A percentile compares a stretch with the other conserved stretches of the same genome.
These are phyloP conservation scores for Pseudotulostoma volvatum DNA, from an alignment of 495 filamentous ascomycete genomes.

Conservation along the genomic window DNA sequence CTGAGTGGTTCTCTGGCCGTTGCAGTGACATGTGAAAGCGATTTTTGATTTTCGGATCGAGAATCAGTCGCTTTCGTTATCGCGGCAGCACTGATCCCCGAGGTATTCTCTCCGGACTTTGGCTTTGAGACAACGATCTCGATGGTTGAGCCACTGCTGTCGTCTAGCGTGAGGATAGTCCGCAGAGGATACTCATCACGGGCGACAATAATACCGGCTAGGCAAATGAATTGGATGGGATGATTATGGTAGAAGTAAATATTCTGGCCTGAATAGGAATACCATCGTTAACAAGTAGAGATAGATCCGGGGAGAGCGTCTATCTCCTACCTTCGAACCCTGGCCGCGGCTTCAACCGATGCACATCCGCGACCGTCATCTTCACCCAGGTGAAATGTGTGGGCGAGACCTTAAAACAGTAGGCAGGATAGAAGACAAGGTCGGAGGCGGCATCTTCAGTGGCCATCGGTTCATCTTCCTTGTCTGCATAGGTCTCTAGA, in stretches of 20 bases:
- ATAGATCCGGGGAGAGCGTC: too few species aligned
- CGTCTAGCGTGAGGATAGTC: slow-evolving; percentile 59
- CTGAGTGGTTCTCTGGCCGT: slow-evolving; percentile 20
- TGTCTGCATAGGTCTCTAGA: too few species aligned
- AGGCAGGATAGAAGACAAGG: slow-evolving; percentile 56
- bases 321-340: slow-evolving; percentile 60
- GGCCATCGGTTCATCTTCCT: not conserved
- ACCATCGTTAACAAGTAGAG: not conserved
- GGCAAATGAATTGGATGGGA: slow-evolving; percentile 69
- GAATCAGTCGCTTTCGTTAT: not conserved
- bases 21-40: slow-evolving; percentile 10
- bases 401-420: slow-evolving; percentile 68
- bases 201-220: slow-evolving; percentile 62
- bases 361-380: slow-evolving; percentile 53
- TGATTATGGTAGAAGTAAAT: slow-evolving; percentile 75
- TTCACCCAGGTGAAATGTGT: slow-evolving; percentile 76
- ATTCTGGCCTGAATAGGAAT: slow-evolving; percentile 37
- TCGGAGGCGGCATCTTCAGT: slow-evolving; percentile 1
- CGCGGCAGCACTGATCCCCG: slow-evolving; percentile 7
- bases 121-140: slow-evolving; percentile 33
- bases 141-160: slow-evolving; percentile 66
- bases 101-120: slow-evolving; percentile 3
- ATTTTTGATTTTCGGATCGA: slow-evolving; percentile 1
- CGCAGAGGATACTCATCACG: slow-evolving; percentile 45
- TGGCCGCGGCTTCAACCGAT: slow-evolving; percentile 33